phyloP scores from a whole-genome alignment of 345 rosid species.

The Salix viminalis region DNA sequence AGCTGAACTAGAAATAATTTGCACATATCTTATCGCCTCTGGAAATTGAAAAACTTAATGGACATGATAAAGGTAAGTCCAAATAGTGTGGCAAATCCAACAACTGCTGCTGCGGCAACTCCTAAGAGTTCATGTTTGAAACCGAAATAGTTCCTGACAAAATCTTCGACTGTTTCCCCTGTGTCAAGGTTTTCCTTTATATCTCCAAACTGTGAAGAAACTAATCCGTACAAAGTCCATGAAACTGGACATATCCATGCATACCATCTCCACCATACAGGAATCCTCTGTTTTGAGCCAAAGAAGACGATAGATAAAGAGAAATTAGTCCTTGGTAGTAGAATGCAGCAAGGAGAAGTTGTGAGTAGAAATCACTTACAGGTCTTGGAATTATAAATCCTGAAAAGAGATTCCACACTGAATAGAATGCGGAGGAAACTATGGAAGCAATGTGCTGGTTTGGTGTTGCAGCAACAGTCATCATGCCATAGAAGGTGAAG shows the following conservation, averaged over 20 bases:
- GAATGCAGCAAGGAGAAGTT: not conserved
- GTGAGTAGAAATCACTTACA: not conserved
- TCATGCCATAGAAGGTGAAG: slow-evolving; percentile 76
- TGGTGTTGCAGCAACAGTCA: slow-evolving; percentile 65
- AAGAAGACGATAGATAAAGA: not conserved
- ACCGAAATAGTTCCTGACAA: slow-evolving; percentile 37
- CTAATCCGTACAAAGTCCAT: slow-evolving; percentile 41
- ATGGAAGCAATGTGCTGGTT: slow-evolving; percentile 50
- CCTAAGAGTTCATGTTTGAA: slow-evolving; percentile 37
- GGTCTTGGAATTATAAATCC: slow-evolving; percentile 1
- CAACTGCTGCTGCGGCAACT: slow-evolving; percentile 14
- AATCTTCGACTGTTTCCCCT: slow-evolving; percentile 41
- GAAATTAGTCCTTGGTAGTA: not conserved
- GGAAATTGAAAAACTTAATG: not conserved
- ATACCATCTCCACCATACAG: slow-evolving; percentile 46
- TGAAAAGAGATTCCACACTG: slow-evolving; percentile 36
- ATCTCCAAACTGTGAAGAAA: slow-evolving; percentile 44
- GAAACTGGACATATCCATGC: slow-evolving; percentile 37
- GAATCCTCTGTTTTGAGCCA: slow-evolving; percentile 34
- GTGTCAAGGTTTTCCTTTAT: slow-evolving; percentile 30
- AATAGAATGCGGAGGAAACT: slow-evolving; percentile 46
- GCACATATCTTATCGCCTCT: too few relatives aligned
- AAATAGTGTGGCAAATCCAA: not conserved
- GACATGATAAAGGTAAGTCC: not conserved
- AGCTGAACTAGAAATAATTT: too few relatives aligned